A percentile compares a stretch with the other conserved stretches of the same genome.
phyloP scores from a whole-genome alignment of 1,284 basidiomycete species.

The Malassezia brasiliensis region DNA sequence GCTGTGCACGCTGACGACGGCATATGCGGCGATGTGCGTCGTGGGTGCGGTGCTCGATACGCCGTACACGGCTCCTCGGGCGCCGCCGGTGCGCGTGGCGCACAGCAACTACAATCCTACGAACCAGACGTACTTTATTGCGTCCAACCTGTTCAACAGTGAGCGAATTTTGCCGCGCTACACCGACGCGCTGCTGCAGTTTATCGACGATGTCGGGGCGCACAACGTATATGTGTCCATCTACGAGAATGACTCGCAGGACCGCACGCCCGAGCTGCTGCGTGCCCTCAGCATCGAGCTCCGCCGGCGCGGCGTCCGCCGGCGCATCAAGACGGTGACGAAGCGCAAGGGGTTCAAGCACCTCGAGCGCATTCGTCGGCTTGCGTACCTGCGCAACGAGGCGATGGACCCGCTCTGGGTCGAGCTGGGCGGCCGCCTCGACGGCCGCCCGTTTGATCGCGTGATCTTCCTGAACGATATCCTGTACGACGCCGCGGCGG shows the following conservation, averaged over 20 bases:
- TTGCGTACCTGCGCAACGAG: conserved; percentile 29
- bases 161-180: conserved; percentile 29
- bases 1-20: neutral
- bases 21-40: neutral
- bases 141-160: conserved; percentile 34
- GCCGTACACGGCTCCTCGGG: neutral
- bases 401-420: conserved; percentile 30
- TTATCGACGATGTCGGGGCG: conserved; percentile 49
- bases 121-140: conserved; percentile 27
- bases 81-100: neutral
- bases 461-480: conserved; percentile 40
- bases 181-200: conserved; percentile 18
- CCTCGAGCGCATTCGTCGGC: conserved; percentile 22
- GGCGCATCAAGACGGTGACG: neutral
- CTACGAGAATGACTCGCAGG: conserved; percentile 55
- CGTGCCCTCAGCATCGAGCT: conserved; percentile 49
- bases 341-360: conserved; percentile 16
- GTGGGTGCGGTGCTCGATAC: neutral
- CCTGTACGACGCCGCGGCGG: conserved; percentile 18
- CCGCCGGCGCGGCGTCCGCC: conserved; percentile 4
- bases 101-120: neutral
- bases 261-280: conserved; percentile 51
- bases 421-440: conserved; percentile 8
- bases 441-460: conserved; percentile 17
- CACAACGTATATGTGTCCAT: conserved; percentile 57